Evolutionary conservation across 108 stramenopile species (phyloP).

Genomic region (Nannochloropsis salina): DNA sequence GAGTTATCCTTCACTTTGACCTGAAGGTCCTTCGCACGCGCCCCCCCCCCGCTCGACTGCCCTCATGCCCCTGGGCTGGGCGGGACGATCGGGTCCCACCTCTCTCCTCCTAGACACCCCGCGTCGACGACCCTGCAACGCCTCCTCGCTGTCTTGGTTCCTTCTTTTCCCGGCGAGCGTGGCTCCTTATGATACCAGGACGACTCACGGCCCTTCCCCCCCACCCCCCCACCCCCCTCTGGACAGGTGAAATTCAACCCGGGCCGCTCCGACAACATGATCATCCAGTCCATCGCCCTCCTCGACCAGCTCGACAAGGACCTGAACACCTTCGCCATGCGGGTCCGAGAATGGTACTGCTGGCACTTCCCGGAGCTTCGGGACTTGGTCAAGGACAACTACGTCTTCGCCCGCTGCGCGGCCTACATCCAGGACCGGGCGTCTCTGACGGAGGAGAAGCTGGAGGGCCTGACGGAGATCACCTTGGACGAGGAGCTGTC

Average conservation of each 20-base stretch:
- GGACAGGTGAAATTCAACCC: slow-evolving; percentile 91
- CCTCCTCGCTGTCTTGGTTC: background rate
- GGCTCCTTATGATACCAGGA: background rate
- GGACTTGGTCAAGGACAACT: slow-evolving; percentile 63
- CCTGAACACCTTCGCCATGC: slow-evolving; percentile 98
- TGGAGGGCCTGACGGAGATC: slow-evolving; percentile 70
- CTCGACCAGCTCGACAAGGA: slow-evolving; percentile 99
- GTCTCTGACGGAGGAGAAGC: slow-evolving; percentile 52
- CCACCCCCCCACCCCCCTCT: background rate
- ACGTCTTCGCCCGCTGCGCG: slow-evolving; percentile 59
- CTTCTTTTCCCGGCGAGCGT: background rate
- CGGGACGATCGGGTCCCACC: background rate
- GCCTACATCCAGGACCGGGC: slow-evolving; percentile 58
- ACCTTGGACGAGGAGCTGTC: slow-evolving; percentile 78
- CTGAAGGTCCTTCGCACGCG: slow-evolving; percentile 38
- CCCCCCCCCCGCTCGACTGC: background rate
- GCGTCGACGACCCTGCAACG: too few relatives aligned
- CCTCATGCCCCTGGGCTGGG: background rate
- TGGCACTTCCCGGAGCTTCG: slow-evolving; percentile 99
- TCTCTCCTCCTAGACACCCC: background rate
- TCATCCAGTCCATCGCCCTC: slow-evolving; percentile 97
- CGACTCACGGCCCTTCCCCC: background rate
- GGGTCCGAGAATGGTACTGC: slow-evolving; percentile 96
- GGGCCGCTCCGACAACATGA: slow-evolving; percentile 97
- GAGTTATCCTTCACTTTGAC: slow-evolving; percentile 59